Evolutionary conservation across 345 rosid species (phyloP).

Genomic region (Eucalyptus cloeziana): DNA sequence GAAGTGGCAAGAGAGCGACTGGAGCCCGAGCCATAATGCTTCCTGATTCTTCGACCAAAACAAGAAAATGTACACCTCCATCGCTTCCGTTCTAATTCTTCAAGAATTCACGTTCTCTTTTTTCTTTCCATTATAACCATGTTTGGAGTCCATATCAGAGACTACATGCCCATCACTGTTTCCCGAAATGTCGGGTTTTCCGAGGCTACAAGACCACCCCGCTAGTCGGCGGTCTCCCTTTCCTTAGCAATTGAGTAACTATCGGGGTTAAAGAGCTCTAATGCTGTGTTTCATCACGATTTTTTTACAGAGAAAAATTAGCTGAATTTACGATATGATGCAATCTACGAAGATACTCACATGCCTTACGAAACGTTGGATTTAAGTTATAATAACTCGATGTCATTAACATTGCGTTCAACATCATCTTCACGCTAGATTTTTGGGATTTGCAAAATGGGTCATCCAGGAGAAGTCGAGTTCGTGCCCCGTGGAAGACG

Average conservation of each 20-base stretch:
- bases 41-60: not conserved
- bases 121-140: not conserved
- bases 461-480: not conserved
- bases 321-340: not conserved
- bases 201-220: not conserved
- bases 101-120: not conserved
- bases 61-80: not conserved
- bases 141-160: not conserved
- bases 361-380: not conserved
- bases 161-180: not conserved
- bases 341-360: not conserved
- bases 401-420: not conserved
- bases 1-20: not conserved
- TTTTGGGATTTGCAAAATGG: not conserved
- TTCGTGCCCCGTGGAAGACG: not conserved
- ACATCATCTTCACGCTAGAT: not conserved
- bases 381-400: not conserved
- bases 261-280: accelerated
- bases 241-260: not conserved
- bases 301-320: not conserved
- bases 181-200: not conserved
- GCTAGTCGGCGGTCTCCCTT: not conserved
- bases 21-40: not conserved
- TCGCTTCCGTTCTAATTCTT: not conserved
- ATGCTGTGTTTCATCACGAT: accelerated